Conservation (phyloP, 768 basidiomycete species). For the Rickenella mellea region DNA sequence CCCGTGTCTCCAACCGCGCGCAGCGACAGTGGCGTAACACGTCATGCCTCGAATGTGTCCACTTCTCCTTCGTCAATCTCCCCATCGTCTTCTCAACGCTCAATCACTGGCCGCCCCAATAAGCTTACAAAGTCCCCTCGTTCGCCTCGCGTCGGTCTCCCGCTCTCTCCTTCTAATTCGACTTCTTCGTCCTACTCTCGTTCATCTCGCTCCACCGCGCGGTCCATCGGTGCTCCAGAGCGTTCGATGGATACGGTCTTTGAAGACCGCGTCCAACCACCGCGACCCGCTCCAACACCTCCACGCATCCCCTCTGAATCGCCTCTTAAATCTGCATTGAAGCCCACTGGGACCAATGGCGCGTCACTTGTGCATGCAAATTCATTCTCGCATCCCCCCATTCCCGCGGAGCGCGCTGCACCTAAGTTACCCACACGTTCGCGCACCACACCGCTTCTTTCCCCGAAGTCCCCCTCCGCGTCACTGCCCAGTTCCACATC, state of each 20-base stretch:
- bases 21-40: too few relatives aligned
- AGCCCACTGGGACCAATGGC: slow-evolving; percentile 9
- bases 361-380: too few relatives aligned
- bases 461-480: background rate
- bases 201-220: slow-evolving; percentile 14
- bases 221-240: slow-evolving; percentile 31
- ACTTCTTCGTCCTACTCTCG: slow-evolving; percentile 15
- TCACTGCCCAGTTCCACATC: background rate
- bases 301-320: slow-evolving; percentile 23
- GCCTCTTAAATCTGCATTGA: slow-evolving; percentile 23
- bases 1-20: too few relatives aligned
- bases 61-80: too few relatives aligned
- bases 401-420: slow-evolving; percentile 31
- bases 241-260: slow-evolving; percentile 43
- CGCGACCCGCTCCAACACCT: slow-evolving; percentile 25
- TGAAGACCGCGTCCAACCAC: slow-evolving; percentile 25
- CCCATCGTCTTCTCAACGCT: too few relatives aligned
- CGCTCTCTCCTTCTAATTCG: too few relatives aligned
- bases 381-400: too few relatives aligned
- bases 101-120: too few relatives aligned
- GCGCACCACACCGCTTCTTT: slow-evolving; percentile 35
- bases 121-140: too few relatives aligned
- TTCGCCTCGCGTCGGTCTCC: background rate
- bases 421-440: slow-evolving; percentile 49
- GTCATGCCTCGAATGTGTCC: too few relatives aligned